Evolutionary conservation across 768 basidiomycete genomes (phyloP).

Genomic region (Suillus occidentalis): DNA sequence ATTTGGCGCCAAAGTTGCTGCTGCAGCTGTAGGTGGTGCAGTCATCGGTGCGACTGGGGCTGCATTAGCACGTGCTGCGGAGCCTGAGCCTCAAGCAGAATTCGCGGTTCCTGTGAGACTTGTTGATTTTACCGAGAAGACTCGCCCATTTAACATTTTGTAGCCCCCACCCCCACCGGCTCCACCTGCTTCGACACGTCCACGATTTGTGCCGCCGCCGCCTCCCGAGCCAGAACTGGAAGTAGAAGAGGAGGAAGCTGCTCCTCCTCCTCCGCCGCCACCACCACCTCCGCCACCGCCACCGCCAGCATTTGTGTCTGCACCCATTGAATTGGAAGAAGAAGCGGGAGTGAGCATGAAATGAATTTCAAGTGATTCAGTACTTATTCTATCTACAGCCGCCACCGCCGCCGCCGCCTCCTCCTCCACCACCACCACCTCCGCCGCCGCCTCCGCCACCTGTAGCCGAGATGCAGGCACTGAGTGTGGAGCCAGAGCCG

Average conservation of each 20-base stretch:
- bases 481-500: slow-evolving; percentile 32
- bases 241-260: slow-evolving; percentile 22
- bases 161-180: slow-evolving; percentile 21
- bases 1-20: slow-evolving; percentile 29
- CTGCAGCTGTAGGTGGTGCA: slow-evolving; percentile 34
- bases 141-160: neutral
- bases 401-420: slow-evolving; percentile 39
- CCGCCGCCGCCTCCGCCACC: slow-evolving; percentile 49
- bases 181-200: slow-evolving; percentile 21
- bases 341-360: slow-evolving; percentile 10
- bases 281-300: slow-evolving; percentile 36
- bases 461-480: slow-evolving; percentile 30
- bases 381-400: slow-evolving; percentile 20
- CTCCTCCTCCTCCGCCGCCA: slow-evolving; percentile 18
- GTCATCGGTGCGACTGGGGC: slow-evolving; percentile 31
- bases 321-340: slow-evolving; percentile 22
- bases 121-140: neutral
- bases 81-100: slow-evolving; percentile 32
- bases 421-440: slow-evolving; percentile 47
- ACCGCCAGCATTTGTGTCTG: slow-evolving; percentile 33
- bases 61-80: slow-evolving; percentile 20
- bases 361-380: slow-evolving; percentile 1
- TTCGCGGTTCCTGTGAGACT: slow-evolving; percentile 29
- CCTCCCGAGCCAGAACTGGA: slow-evolving; percentile 20
- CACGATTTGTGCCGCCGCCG: slow-evolving; percentile 19